Conservation (phyloP, 768 basidiomycete species). For the Kockovaella imperatae region DNA sequence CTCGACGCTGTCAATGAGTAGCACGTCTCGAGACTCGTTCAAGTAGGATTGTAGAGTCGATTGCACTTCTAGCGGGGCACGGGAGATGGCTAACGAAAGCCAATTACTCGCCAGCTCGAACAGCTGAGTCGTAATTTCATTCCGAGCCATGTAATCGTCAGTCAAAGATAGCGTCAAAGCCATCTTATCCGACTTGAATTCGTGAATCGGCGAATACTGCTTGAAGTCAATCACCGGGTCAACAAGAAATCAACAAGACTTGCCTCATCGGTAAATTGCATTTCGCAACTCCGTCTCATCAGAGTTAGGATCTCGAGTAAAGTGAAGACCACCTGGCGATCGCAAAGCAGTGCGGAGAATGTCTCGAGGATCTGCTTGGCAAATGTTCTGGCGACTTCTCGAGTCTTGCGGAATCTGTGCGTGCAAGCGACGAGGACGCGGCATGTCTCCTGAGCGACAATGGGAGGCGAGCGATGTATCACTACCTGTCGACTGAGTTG, state of each 20-base stretch:
- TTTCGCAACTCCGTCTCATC: conserved; percentile 76
- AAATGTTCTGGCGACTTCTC: conserved; percentile 74
- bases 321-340: conserved; percentile 73
- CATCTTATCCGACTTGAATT: conserved; percentile 70
- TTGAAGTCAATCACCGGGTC: background rate
- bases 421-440: conserved; percentile 69
- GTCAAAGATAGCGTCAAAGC: conserved; percentile 69
- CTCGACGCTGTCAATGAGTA: conserved; percentile 70
- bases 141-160: conserved; percentile 76
- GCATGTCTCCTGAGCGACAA: conserved; percentile 65
- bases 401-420: conserved; percentile 70
- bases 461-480: conserved; percentile 65
- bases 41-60: conserved; percentile 94
- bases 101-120: conserved; percentile 68
- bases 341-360: conserved; percentile 92
- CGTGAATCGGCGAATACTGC: conserved; percentile 80
- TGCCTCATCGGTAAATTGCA: conserved; percentile 86
- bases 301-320: conserved; percentile 87
- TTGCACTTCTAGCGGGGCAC: conserved; percentile 86
- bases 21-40: conserved; percentile 60
- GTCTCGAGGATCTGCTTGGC: conserved; percentile 76
- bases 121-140: conserved; percentile 70
- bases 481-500: conserved; percentile 68
- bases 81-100: conserved; percentile 77
- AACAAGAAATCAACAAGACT: conserved; percentile 19